These are phyloP conservation scores for Hygrophorus russula DNA, from an alignment of 768 basidiomycete species.

Conservation along the genomic window DNA sequence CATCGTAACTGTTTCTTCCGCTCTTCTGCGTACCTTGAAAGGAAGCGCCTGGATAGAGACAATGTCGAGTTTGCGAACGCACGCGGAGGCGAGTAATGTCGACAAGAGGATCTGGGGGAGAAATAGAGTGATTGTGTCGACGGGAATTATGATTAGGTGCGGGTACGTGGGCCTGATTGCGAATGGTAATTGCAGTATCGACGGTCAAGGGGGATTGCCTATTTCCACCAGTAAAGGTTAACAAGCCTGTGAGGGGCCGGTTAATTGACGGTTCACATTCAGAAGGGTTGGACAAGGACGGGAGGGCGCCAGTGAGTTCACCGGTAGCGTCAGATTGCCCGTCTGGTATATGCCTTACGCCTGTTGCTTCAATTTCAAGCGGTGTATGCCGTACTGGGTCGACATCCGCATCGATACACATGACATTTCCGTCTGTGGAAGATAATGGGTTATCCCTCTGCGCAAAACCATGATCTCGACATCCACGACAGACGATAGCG, in stretches of 20 bases:
- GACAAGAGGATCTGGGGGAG: conserved; percentile 39
- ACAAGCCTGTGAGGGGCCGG: too few species aligned
- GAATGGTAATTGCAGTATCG: background rate
- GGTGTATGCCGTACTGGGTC: conserved; percentile 15
- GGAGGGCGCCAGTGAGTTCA: conserved; percentile 4
- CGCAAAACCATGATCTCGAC: conserved; percentile 28
- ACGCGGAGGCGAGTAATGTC: conserved; percentile 75
- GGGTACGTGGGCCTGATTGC: background rate
- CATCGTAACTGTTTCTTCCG: conserved; percentile 90
- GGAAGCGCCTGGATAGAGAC: conserved; percentile 78
- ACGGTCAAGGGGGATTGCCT: too few species aligned
- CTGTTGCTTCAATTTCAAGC: conserved; percentile 13
- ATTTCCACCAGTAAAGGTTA: too few species aligned
- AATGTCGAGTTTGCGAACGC: conserved; percentile 60
- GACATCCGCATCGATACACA: conserved; percentile 18
- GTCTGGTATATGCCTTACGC: conserved; percentile 19
- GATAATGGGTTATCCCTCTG: conserved; percentile 10
- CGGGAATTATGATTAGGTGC: background rate
- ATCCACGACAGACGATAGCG: conserved; percentile 34
- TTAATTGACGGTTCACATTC: background rate
- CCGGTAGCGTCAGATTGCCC: background rate
- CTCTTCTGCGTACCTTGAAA: conserved; percentile 92
- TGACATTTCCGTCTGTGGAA: conserved; percentile 8
- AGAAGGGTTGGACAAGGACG: background rate
- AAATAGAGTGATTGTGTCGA: conserved; percentile 2